phyloP scores from a whole-genome alignment of 371 early-diverging fungal genomes.

The Zopfochytrium polystomum region DNA sequence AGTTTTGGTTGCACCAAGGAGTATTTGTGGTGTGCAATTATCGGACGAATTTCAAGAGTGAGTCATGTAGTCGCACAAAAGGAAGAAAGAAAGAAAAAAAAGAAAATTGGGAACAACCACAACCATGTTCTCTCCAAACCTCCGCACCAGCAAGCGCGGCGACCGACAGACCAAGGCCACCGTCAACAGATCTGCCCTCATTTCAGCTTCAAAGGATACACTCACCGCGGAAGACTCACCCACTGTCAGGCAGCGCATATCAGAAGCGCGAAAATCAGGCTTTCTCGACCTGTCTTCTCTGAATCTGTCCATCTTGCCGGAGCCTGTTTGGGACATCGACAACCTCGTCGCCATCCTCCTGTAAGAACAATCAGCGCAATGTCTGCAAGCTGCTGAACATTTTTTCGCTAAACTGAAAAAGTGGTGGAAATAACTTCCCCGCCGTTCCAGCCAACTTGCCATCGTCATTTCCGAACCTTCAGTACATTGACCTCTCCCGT shows the following conservation, averaged over 20 bases:
- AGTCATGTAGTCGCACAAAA: too few relatives aligned
- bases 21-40: too few relatives aligned
- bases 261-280: conserved; percentile 33
- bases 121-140: too few relatives aligned
- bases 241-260: conserved; percentile 36
- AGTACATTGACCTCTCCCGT: conserved; percentile 37
- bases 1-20: too few relatives aligned
- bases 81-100: too few relatives aligned
- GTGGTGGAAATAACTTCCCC: conserved; percentile 36
- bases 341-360: conserved; percentile 33
- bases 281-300: conserved; percentile 38
- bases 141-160: conserved; percentile 23
- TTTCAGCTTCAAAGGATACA: conserved; percentile 7
- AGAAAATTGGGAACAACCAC: too few relatives aligned
- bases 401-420: conserved; percentile 11
- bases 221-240: conserved; percentile 27
- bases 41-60: too few relatives aligned
- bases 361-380: too few relatives aligned
- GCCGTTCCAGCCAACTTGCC: conserved; percentile 35
- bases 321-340: conserved; percentile 28
- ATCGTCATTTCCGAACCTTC: conserved; percentile 32
- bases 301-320: conserved; percentile 28
- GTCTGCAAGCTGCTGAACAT: neutral
- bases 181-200: too few relatives aligned
- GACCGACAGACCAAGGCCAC: conserved; percentile 11